phyloP scores from a whole-genome alignment of 306 rosid genomes.

The Argentina anserina region DNA sequence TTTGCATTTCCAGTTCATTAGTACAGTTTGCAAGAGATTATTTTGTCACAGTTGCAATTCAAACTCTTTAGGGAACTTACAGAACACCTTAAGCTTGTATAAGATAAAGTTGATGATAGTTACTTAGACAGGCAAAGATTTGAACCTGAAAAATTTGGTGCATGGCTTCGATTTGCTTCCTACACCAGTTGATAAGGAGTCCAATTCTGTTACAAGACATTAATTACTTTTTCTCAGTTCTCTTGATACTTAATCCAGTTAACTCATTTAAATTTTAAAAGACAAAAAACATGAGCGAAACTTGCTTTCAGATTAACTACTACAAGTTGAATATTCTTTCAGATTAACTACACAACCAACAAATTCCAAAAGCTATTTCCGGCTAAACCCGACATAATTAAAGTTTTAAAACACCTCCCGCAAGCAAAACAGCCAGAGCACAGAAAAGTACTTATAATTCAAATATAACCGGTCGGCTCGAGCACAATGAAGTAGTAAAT shows the following conservation, averaged over 20 bases:
- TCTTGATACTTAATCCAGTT: slow-evolving; percentile 48
- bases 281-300: not conserved
- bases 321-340: not conserved
- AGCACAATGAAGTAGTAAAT: not conserved
- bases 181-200: slow-evolving; percentile 86
- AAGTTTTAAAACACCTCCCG: not conserved
- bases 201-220: slow-evolving; percentile 95
- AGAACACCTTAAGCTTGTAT: slow-evolving; percentile 17
- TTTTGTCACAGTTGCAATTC: slow-evolving; percentile 28
- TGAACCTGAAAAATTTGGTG: slow-evolving; percentile 99
- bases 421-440: not conserved
- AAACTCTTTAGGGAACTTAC: slow-evolving; percentile 31
- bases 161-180: slow-evolving; percentile 99
- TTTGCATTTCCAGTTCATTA: slow-evolving; percentile 41
- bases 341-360: not conserved
- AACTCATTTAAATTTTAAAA: slow-evolving; percentile 6
- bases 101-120: slow-evolving; percentile 35
- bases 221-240: slow-evolving; percentile 73
- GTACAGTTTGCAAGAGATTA: slow-evolving; percentile 33
- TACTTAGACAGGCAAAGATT: slow-evolving; percentile 70
- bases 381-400: not conserved
- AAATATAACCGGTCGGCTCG: not conserved
- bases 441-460: not conserved
- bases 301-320: not conserved
- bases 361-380: not conserved